Evolutionary conservation across 371 early-diverging fungal species (phyloP), one percentile per base, ranked within the genome.

Genomic region (Fennellomyces sp.): DNA sequence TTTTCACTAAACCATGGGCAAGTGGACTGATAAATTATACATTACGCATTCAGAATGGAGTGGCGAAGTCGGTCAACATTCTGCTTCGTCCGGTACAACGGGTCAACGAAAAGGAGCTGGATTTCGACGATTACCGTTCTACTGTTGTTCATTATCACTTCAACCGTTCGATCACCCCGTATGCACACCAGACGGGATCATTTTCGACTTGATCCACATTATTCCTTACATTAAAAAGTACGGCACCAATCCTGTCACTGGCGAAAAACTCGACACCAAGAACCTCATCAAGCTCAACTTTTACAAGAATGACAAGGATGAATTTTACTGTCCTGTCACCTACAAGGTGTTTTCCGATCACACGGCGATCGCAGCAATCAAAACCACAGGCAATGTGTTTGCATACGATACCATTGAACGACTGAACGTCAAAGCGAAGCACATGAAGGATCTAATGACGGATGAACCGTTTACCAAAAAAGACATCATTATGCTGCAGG

Each of bases 1-100:
- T 45, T 38, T 60, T 61, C 15, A 29, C 5, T 1, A 12, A 10
- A 58, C 39, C 17, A 78, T 78, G 79, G 79, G 79, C 48, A 78
- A 78, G 47, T 75, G 79, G 72, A 83, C 83, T 12, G 83, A 83
- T 28, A 83, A 83, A 58, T 66, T 88, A 45, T 94, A 90, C 71
- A 91, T 94, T 52, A 92, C 95, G 4, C 92, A 93, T 72, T 88
- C 91, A 25, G 97, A 97, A 77, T 96, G 96, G 94, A 80, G 89
- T 39, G 89, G 91, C 28, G 87, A 91, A 53, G 88, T 90, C 23
- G 92, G 90, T 19, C 81, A 89, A 80, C 63, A 88, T 86, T 83
- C 76, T 56, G 81, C 81, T 23, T 77, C 63, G 73, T 85, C 83
- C 72, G 91, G 68, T 81, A 89, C 38, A 69, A 78, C 36, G 36